Base-by-base conservation (phyloP, 2,329 filamentous ascomycete species). In the Epichloe sp. region DNA sequence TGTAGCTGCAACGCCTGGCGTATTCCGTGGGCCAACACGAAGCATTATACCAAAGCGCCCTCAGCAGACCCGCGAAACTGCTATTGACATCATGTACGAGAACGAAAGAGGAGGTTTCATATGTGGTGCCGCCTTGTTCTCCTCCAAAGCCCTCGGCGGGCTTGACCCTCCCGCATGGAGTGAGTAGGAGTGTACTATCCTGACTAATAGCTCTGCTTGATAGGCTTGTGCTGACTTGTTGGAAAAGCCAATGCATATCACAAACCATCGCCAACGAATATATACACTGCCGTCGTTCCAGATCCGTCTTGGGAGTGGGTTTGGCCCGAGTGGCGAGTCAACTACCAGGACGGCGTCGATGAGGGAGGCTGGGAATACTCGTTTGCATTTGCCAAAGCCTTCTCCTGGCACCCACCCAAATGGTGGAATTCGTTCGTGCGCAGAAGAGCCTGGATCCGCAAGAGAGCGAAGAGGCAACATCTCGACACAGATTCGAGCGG, bases 361-460 rank as follows among this genome's bases (percentile, higher is more conserved):
- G 85, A 91, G 55, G 86, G 91, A 55, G 93, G 93, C 3, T 98
- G 93, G 93, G 85, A 95, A 64, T 98, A 98, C 68, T 93, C 88
- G 15, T 89, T 96, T 64, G 84, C 86, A 57, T 98, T 97, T 63
- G 73, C 74, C 56, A 80, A 77, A 54, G 73, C 70, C 42, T 88
- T 86, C 57, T 80, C 82, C 3, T 98, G 93, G 93, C 93, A 98
- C 66, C 83, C 84, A 3, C 86, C 86, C 17, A 85, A 81, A 26
- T 97, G 91, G 90, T 95, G 88, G 68, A 91, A 90, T 65, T 95
- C 88, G 1, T 98, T 91, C 63, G 93, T 96, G n/a, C 78, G 93
- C 37, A 76, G 93, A 58, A 78, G 93, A 55, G 81, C 88, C 21
- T 98, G 93, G 93, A 80, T 91, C 50, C 77, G 93, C 43, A 85